phyloP scores from a whole-genome alignment of 2,329 filamentous ascomycete species.

The Colletotrichum magnum region DNA sequence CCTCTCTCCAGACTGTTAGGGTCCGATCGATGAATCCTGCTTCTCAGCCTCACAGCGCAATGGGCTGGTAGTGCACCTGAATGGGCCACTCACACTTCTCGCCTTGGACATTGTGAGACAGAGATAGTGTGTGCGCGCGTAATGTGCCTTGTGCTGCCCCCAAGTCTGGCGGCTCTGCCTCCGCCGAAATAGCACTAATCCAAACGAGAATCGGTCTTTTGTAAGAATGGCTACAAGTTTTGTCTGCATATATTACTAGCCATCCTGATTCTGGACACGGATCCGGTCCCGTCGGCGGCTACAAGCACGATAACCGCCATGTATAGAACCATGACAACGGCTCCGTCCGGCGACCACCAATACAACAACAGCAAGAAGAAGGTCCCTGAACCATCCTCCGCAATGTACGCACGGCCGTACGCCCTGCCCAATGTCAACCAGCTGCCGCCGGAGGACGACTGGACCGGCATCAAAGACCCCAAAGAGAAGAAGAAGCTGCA shows the following conservation, averaged over 20 bases:
- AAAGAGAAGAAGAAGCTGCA: slow-evolving; percentile 51
- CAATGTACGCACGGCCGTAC: not conserved
- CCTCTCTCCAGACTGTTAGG: no score
- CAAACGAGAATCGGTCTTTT: not conserved
- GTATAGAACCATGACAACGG: not conserved
- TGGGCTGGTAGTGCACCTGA: no score
- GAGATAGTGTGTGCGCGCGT: no score
- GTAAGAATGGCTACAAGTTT: not conserved
- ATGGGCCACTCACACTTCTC: no score
- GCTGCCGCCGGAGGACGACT: slow-evolving; percentile 47
- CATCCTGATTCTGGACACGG: not conserved
- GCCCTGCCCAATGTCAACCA: slow-evolving; percentile 30
- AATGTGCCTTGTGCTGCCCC: no score
- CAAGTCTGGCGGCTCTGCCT: no score
- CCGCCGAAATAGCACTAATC: no score
- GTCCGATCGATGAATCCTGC: no score
- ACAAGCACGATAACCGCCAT: not conserved
- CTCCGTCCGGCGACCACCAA: not conserved
- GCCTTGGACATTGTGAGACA: no score
- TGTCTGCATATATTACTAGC: slow-evolving; percentile 1
- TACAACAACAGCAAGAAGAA: no score
- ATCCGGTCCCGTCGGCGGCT: no score
- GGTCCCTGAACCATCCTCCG: not conserved
- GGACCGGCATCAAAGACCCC: slow-evolving; percentile 48
- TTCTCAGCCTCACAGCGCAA: no score